Evolutionary conservation across 164 flowering plant species (phyloP), one percentile per base, ranked within the genome.

Genomic region (Brasenia schreberi): DNA sequence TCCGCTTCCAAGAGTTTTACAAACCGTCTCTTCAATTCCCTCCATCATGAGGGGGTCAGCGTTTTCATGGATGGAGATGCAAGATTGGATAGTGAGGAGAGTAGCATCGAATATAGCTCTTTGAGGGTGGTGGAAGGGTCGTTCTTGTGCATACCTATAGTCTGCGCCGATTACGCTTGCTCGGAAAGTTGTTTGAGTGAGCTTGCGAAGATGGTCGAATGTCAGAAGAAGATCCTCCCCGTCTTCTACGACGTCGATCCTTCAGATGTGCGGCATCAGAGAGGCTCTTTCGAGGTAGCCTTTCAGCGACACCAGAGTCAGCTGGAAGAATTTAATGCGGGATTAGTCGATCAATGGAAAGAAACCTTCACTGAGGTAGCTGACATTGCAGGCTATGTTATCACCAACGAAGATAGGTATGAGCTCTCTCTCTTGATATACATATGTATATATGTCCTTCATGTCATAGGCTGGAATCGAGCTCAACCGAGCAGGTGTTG

Each of bases 11-110:
- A 23, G 27, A 23, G 27, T 23, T 23, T 23, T 23, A 23, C 27
- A 23, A 23, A 23, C 27, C 27, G 27, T 23, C 27, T 23, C 27
- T 23, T 23, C 56, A 7, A 0, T n/a, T 68, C 59, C 19, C 60
- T 70, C 43, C 42, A 7, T 3, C 56, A 7, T 4, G 63, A 12
- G 14, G 68, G 64, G 4, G 19, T 70, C 44, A 18, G 42, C 27
- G 42, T 42, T 2, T 70, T 70, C 49, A 64, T 49, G 59, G 72
- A 70, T 49, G 68, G 65, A 10, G 64, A 64, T 5, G 67, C 39
- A 1, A 14, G 56, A 49, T 2, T 5, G 10, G 56, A 49, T 33
- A 14, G 56, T 6, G 10, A 4, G 56, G 56, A 49, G 56, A 49
- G 56, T 9, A 49, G 56, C 39, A 49, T 69, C 18, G 19, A 18